These are phyloP conservation scores for Coprinopsis sp. DNA, from an alignment of 768 basidiomycete genomes.

Conservation along the genomic window DNA sequence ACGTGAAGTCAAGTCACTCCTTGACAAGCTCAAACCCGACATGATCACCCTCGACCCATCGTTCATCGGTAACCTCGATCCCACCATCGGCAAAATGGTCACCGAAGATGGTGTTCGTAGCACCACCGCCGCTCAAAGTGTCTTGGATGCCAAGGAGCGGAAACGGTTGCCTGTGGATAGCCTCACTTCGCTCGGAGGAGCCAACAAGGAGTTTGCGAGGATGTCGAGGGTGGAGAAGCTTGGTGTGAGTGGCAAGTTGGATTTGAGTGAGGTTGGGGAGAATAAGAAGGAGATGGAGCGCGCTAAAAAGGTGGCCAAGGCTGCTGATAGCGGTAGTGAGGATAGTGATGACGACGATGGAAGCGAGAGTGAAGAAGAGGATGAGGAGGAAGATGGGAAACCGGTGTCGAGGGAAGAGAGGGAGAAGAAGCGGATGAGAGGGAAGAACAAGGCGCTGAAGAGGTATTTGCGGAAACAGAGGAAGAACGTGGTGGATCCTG, in stretches of 20 bases:
- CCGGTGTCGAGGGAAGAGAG: neutral
- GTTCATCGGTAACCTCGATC: constrained; percentile 65
- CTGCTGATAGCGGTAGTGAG: neutral
- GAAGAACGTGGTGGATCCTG: constrained; percentile 91
- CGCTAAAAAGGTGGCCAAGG: neutral
- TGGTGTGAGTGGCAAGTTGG: constrained; percentile 67
- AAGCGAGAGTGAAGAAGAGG: neutral
- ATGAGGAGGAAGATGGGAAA: neutral
- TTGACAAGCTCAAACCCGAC: constrained; percentile 96
- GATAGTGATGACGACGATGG: constrained; percentile 24
- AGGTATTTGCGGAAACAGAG: constrained; percentile 85
- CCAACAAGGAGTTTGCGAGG: constrained; percentile 60
- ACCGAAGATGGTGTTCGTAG: constrained; percentile 37
- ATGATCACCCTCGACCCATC: constrained; percentile 84
- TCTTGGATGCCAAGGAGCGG: constrained; percentile 7
- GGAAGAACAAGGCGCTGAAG: constrained; percentile 63
- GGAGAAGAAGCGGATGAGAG: neutral
- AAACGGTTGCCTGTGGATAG: neutral
- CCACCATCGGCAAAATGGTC: constrained; percentile 49
- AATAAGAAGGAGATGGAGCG: constrained; percentile 35
- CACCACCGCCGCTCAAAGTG: constrained; percentile 11
- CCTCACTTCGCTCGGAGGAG: constrained; percentile 27
- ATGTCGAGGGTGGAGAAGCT: constrained; percentile 76
- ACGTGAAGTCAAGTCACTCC: constrained; percentile 81
- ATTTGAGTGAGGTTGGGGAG: constrained; percentile 31